These are phyloP conservation scores for Umbelopsis sp. DNA, from an alignment of 192 early-diverging fungal species.

Conservation along the genomic window DNA sequence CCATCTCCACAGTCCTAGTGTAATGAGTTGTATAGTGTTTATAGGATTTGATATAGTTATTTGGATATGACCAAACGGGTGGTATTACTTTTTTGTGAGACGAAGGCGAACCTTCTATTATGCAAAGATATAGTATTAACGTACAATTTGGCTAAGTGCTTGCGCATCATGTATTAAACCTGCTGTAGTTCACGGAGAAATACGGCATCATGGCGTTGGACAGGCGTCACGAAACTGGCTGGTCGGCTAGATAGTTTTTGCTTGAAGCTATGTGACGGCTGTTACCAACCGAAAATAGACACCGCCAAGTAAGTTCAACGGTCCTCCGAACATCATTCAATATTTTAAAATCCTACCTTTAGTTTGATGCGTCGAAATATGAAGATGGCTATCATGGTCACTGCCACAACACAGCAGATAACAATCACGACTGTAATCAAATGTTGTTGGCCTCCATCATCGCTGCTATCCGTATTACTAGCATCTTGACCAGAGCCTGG, in stretches of 20 bases:
- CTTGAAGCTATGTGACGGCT: constrained; percentile 16
- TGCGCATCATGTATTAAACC: background rate
- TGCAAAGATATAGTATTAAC: background rate
- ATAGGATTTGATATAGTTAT: too few relatives aligned
- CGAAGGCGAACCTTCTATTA: background rate
- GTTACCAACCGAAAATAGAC: background rate
- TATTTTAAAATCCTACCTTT: background rate
- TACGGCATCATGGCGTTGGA: background rate
- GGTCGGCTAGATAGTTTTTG: constrained; percentile 15
- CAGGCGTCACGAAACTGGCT: background rate
- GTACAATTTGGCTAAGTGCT: background rate
- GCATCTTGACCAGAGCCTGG: background rate
- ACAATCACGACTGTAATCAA: background rate
- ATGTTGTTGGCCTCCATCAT: background rate
- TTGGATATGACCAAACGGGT: too few relatives aligned
- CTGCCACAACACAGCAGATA: background rate
- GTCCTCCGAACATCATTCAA: background rate
- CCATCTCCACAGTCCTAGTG: too few relatives aligned
- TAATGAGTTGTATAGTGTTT: too few relatives aligned
- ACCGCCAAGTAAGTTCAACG: background rate
- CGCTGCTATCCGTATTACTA: background rate
- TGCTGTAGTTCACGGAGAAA: constrained; percentile 9
- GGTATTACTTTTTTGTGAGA: too few relatives aligned
- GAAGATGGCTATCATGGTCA: constrained; percentile 8
- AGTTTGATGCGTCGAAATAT: constrained; percentile 13